These are phyloP conservation scores for Scenedesmus sp. DNA, from an alignment of 163 green algal genomes.

Conservation along the genomic window DNA sequence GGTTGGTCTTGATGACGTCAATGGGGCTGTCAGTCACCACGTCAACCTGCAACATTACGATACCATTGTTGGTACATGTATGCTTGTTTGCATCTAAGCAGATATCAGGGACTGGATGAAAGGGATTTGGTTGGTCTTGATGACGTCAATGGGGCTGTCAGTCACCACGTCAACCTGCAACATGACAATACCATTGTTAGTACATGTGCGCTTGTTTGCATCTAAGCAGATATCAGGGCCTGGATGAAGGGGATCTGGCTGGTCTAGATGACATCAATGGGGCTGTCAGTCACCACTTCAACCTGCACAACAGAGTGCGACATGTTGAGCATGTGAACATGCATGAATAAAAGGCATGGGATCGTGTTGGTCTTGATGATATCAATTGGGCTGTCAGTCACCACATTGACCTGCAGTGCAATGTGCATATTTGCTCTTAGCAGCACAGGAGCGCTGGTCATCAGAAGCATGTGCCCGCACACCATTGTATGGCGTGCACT, in stretches of 20 bases:
- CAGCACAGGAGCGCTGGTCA: background rate
- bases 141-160: background rate
- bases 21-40: slow-evolving; percentile 34
- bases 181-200: too few species aligned
- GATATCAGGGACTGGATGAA: slow-evolving; percentile 39
- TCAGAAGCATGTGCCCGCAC: background rate
- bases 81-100: too few species aligned
- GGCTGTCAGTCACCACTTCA: slow-evolving; percentile 31
- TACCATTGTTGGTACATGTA: too few species aligned
- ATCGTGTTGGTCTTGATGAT: slow-evolving; percentile 31
- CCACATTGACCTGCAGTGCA: slow-evolving; percentile 14
- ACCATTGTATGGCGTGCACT: too few species aligned
- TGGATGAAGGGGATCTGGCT: slow-evolving; percentile 43
- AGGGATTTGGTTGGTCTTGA: slow-evolving; percentile 36
- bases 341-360: background rate
- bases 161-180: too few species aligned
- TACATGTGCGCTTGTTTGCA: too few species aligned
- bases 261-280: slow-evolving; percentile 1
- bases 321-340: too few species aligned
- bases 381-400: slow-evolving; percentile 24
- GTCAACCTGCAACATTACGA: slow-evolving; percentile 23
- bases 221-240: too few species aligned
- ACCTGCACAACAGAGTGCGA: background rate
- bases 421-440: background rate
- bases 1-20: slow-evolving; percentile 19